phyloP scores from a whole-genome alignment of 371 early-diverging fungal genomes.

The Mucor plumbeus region DNA sequence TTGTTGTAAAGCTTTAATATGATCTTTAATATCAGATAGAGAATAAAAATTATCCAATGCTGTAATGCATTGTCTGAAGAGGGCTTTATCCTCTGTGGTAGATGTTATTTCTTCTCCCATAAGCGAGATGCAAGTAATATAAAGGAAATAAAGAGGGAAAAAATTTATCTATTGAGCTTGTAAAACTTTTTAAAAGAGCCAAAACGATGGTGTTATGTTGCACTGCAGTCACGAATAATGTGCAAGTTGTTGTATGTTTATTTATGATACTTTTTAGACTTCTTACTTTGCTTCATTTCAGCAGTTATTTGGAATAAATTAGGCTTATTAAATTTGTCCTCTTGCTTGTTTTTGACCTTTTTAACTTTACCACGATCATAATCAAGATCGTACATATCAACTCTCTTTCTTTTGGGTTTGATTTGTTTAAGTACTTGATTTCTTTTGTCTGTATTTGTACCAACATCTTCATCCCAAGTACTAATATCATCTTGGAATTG shows the following conservation, averaged over 20 bases:
- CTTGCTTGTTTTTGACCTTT: conserved; percentile 69
- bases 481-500: conserved; percentile 51
- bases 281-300: conserved; percentile 29
- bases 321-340: conserved; percentile 43
- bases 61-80: conserved; percentile 5
- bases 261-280: conserved; percentile 14
- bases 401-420: conserved; percentile 64
- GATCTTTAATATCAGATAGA: conserved; percentile 3
- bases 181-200: not conserved
- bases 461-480: conserved; percentile 54
- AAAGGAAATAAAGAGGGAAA: not conserved
- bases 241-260: not conserved
- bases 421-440: conserved; percentile 44
- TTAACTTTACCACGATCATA: conserved; percentile 82
- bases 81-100: not conserved
- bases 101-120: not conserved
- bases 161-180: not conserved
- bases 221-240: not conserved
- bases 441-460: conserved; percentile 37
- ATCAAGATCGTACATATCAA: conserved; percentile 71
- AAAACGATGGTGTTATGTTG: not conserved
- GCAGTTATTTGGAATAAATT: conserved; percentile 51
- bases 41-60: conserved; percentile 16
- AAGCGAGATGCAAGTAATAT: too few relatives aligned
- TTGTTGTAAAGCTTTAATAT: not conserved